Base-by-base conservation (phyloP, 352 stramenopile species). In the Hyaloperonospora arabidopsidis region DNA sequence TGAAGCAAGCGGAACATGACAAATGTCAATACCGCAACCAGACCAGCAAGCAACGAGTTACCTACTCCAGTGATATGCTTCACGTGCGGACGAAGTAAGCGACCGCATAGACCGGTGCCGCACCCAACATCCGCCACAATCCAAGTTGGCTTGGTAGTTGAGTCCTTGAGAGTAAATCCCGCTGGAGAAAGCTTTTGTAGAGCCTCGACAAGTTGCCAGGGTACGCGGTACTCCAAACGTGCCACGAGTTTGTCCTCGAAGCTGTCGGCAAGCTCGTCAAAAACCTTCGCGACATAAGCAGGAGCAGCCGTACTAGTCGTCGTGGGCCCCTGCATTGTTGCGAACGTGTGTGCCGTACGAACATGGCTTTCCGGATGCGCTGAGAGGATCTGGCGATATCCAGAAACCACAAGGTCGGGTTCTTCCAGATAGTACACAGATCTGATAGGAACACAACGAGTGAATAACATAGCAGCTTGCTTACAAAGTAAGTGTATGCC, bases 201-300 rank as follows among this genome's bases (percentile, higher is more conserved):
- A 14, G 70, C 75, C 11, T 88, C 76, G 6, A 88, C 65, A 25
- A 92, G 78, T 45, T 87, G 70, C 81, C 81, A 92, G 29, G 81
- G 81, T 15, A 89, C 77, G 49, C 75, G 76, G 50, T 92, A 92
- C 60, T 87, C 75, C 28, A 92, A 46, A 34, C 89, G 81, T 23
- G 59, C 76, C 56, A 92, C 77, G 23, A 92, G 67, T 44, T 89
- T 92, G 29, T 89, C 79, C 51, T 92, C 81, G 61, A 92, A 92
- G 12, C 59, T 79, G 12, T 89, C 79, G 5, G 81, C 75, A 28
- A 92, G 66, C 17, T 89, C 76, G 53, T 92, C 77, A 55, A 92
- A 92, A 11, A 92, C 79, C 54, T 87, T 57, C 13, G 67, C 72
- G 28, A 92, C 81, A 51, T 92, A 92, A 6, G 56, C 69, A 2